phyloP scores from a whole-genome alignment of 2,329 filamentous ascomycete species.

The Pseudohalonectria lignicola region DNA sequence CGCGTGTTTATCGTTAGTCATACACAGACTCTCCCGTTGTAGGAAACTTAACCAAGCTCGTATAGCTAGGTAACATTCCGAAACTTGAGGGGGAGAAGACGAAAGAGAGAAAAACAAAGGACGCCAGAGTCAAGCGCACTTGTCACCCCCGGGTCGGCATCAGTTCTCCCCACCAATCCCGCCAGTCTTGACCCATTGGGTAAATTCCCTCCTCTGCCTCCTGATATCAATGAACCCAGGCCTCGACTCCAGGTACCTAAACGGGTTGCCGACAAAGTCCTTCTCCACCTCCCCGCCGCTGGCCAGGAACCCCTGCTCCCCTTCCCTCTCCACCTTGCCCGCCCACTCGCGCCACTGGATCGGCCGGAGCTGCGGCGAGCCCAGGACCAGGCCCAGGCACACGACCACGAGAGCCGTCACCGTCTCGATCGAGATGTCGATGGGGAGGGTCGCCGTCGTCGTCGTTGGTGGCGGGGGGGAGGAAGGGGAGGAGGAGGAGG shows the following conservation, averaged over 20 bases:
- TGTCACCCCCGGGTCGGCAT: no score
- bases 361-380: conserved; percentile 68
- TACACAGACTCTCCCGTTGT: no score
- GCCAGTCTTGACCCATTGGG: conserved; percentile 53
- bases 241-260: conserved; percentile 65
- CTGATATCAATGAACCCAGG: conserved; percentile 83
- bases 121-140: no score
- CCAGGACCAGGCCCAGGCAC: conserved; percentile 71
- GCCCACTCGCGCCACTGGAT: conserved; percentile 78
- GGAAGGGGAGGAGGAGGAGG: neutral
- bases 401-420: conserved; percentile 69
- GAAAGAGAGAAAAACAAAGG: no score
- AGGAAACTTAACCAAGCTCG: no score
- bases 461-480: conserved; percentile 22
- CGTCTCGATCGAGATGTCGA: conserved; percentile 83
- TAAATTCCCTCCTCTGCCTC: conserved; percentile 68
- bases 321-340: conserved; percentile 72
- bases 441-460: conserved; percentile 48
- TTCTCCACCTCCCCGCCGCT: conserved; percentile 37
- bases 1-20: no score
- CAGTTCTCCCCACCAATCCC: no score
- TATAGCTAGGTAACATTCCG: no score
- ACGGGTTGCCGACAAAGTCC: conserved; percentile 68
- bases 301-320: conserved; percentile 41
- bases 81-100: no score